Base-by-base conservation (phyloP, 148 eudicot genomes). In the Amaranthus hypochondriacus region DNA sequence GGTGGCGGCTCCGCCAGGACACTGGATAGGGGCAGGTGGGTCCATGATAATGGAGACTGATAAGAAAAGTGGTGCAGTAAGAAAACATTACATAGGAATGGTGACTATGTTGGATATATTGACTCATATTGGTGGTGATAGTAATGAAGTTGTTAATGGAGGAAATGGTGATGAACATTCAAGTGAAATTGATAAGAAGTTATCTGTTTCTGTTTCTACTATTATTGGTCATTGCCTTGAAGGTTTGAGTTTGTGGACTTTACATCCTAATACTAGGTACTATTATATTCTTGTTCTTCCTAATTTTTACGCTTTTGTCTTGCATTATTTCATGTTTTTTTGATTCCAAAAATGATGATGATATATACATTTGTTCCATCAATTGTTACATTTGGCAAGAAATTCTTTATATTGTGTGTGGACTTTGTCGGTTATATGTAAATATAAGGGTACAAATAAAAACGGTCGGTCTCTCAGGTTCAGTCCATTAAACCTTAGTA, bases 11-110 rank as follows among this genome's bases (percentile, higher is more conserved):
- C 99, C 97, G 6, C 97, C 99, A 3, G 96, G 99, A 0, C 97
- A 92, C 73, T 95, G 97, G 96, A 95, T 95, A 0, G 99, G 99
- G 2, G 94, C 97, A 0, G 97, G 97, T n/a, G 96, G 99, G 14
- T 95, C 99, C 0, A 95, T 95, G 99, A 95, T 95, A 0, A 69
- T 89, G 88, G 99, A 95, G 78, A 60, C 89, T 1, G 97, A 95
- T 78, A 95, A 92, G 80, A 89, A 84, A 18, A 92, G 92, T 0
- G 99, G 97, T 6, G 80, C 85, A 0, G 88, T 88, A 0, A 82
- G 98, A 75, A 91, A 94, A 52, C 97, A 95, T 58, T 92, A 92
- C 13, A 92, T 92, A 57, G 99, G 99, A 53, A 92, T 95, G 92
- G 85, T 92, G 1, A 92, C 99, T 7, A 90, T 95, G 99, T 75